Percentiles rank a stretch among this genome's conserved stretches.
These are phyloP conservation scores for Clarkia xantiana DNA, from an alignment of 345 rosid species.

Conservation along the genomic window DNA sequence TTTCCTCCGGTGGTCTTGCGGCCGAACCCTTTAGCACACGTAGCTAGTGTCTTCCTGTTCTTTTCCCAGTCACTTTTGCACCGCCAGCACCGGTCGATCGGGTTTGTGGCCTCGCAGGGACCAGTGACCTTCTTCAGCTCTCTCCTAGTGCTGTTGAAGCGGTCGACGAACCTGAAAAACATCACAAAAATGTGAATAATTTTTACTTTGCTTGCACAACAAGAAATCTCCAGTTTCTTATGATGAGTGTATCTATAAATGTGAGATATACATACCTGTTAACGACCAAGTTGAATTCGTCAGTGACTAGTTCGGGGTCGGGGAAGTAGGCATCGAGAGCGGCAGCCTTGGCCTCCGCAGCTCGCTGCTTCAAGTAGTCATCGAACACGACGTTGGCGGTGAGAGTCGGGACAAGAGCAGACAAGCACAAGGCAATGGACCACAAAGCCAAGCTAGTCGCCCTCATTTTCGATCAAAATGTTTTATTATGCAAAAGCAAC, in stretches of 20 bases:
- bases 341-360: slow-evolving; percentile 12
- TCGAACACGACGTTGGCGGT: slow-evolving; percentile 20
- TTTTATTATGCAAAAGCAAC: too few species aligned
- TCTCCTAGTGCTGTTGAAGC: slow-evolving; percentile 19
- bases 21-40: slow-evolving; percentile 64
- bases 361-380: slow-evolving; percentile 24
- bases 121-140: slow-evolving; percentile 6
- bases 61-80: slow-evolving; percentile 22
- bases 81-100: slow-evolving; percentile 38
- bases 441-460: background rate
- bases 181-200: background rate
- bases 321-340: slow-evolving; percentile 18
- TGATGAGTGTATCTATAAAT: too few species aligned
- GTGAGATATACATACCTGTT: slow-evolving; percentile 6
- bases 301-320: slow-evolving; percentile 15
- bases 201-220: background rate
- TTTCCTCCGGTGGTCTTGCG: slow-evolving; percentile 48
- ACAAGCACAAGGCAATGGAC: slow-evolving; percentile 5
- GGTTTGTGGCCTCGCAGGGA: slow-evolving; percentile 21
- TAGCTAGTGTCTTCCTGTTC: slow-evolving; percentile 32
- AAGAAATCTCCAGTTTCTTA: background rate
- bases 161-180: slow-evolving; percentile 7
- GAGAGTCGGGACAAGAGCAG: slow-evolving; percentile 5
- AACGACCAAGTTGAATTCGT: slow-evolving; percentile 13
- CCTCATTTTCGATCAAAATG: slow-evolving; percentile 3